These are phyloP conservation scores for Extremus antarcticus DNA, from an alignment of 495 filamentous ascomycete genomes.

Conservation along the genomic window DNA sequence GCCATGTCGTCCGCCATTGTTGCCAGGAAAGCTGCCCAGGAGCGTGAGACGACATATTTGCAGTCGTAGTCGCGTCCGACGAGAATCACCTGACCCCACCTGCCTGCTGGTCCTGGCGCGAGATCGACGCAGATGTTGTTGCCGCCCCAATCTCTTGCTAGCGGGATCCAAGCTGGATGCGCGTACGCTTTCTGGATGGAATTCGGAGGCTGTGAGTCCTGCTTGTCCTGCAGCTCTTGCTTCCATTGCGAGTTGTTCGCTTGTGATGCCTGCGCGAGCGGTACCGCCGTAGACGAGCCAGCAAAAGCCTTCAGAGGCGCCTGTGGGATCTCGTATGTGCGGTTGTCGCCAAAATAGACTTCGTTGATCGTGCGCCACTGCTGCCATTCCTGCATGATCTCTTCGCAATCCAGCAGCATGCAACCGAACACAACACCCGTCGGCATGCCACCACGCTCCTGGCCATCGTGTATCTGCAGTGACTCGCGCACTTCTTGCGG, in stretches of 20 bases:
- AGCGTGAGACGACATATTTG: constrained; percentile 90
- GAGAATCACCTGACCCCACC: constrained; percentile 94
- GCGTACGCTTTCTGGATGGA: constrained; percentile 88
- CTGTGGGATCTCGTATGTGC: constrained; percentile 37
- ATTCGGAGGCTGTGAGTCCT: constrained; percentile 77
- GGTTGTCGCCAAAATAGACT: constrained; percentile 53
- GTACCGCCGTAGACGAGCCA: constrained; percentile 38
- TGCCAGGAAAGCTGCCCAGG: constrained; percentile 82
- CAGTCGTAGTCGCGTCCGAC: constrained; percentile 97
- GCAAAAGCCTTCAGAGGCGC: constrained; percentile 57
- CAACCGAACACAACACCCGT: constrained; percentile 86
- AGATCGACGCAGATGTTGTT: constrained; percentile 94
- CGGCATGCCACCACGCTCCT: constrained; percentile 83
- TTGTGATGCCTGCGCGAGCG: constrained; percentile 30
- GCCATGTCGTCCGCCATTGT: constrained; percentile 79
- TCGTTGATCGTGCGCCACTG: constrained; percentile 91
- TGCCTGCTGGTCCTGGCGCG: constrained; percentile 77
- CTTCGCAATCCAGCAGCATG: constrained; percentile 97
- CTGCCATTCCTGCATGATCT: constrained; percentile 95
- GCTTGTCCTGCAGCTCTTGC: constrained; percentile 70
- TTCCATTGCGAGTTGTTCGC: constrained; percentile 59
- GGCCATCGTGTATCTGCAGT: constrained; percentile 80
- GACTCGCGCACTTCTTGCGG: constrained; percentile 92
- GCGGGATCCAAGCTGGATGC: constrained; percentile 90
- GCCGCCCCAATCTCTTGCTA: constrained; percentile 95